phyloP scores from a whole-genome alignment of 495 filamentous ascomycete genomes.

The Staphylotrichum tortipilum region DNA sequence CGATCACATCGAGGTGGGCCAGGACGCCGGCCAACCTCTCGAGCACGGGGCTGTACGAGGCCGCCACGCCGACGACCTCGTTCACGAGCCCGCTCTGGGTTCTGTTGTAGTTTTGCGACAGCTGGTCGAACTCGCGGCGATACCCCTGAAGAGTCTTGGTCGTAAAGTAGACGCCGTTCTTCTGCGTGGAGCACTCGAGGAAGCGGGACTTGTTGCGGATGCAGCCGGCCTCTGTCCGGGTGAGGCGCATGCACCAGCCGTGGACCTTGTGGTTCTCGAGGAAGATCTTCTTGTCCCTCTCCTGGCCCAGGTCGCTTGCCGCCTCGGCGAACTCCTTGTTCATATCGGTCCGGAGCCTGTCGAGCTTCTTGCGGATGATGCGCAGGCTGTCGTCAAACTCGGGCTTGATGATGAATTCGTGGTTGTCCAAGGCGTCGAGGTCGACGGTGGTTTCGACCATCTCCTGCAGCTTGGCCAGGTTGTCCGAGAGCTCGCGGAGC shows the following conservation, averaged over 20 bases:
- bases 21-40: constrained; percentile 83
- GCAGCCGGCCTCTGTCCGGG: constrained; percentile 80
- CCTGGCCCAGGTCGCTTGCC: constrained; percentile 76
- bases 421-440: constrained; percentile 87
- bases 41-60: constrained; percentile 89
- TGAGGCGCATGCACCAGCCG: constrained; percentile 94
- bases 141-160: constrained; percentile 73
- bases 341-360: constrained; percentile 78
- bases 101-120: constrained; percentile 90
- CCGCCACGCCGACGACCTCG: constrained; percentile 87
- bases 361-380: constrained; percentile 81
- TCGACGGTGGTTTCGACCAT: constrained; percentile 99
- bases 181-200: constrained; percentile 95
- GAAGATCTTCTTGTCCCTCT: constrained; percentile 96
- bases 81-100: constrained; percentile 86
- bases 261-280: constrained; percentile 93
- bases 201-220: constrained; percentile 88
- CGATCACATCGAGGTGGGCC: constrained; percentile 93
- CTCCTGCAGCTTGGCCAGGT: constrained; percentile 78
- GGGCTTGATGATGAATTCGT: constrained; percentile 98
- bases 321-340: constrained; percentile 69
- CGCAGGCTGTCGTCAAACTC: constrained; percentile 90
- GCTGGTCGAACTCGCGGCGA: constrained; percentile 86
- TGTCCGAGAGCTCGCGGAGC: constrained; percentile 63
- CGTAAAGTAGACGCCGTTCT: constrained; percentile 98